These are phyloP conservation scores for Leccinum ochraceum DNA, from an alignment of 768 basidiomycete genomes.

Conservation along the genomic window DNA sequence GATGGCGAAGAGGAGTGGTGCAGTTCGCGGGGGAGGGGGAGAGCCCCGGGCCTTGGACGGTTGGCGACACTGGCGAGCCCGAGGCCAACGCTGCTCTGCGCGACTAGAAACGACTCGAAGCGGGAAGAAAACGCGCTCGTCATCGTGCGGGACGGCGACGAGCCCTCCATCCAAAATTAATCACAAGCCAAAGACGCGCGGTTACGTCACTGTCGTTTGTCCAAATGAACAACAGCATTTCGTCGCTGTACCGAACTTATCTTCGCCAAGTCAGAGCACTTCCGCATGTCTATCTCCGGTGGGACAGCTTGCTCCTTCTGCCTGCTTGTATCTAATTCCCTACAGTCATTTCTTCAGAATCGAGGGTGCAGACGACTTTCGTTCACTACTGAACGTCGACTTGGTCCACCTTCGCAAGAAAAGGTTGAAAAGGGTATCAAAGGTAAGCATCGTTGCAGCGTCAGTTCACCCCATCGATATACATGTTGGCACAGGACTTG, in stretches of 20 bases:
- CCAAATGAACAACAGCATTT: conserved; percentile 8
- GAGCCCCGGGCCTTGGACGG: conserved; percentile 6
- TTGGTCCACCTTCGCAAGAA: conserved; percentile 31
- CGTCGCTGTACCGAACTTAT: conserved; percentile 41
- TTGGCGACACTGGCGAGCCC: not conserved
- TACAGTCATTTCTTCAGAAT: conserved; percentile 64
- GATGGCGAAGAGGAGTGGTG: conserved; percentile 12
- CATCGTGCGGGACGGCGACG: conserved; percentile 16
- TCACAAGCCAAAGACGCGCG: not conserved
- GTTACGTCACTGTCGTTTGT: conserved; percentile 13
- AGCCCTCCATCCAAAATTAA: conserved; percentile 13
- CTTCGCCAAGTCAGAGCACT: conserved; percentile 44
- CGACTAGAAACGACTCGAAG: conserved; percentile 2
- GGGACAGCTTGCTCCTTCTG: conserved; percentile 3
- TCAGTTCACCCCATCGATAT: not conserved
- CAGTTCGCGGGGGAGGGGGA: conserved; percentile 18
- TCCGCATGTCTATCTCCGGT: conserved; percentile 51
- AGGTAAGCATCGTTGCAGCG: conserved; percentile 38
- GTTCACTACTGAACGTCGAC: conserved; percentile 43
- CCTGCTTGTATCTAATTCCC: conserved; percentile 1
- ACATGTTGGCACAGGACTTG: conserved; percentile 45
- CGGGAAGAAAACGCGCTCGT: conserved; percentile 2
- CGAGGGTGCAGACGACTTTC: conserved; percentile 58
- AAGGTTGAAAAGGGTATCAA: conserved; percentile 51
- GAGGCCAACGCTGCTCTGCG: conserved; percentile 3